phyloP scores from a whole-genome alignment of 306 rosid genomes.

The Crotalaria pallida region DNA sequence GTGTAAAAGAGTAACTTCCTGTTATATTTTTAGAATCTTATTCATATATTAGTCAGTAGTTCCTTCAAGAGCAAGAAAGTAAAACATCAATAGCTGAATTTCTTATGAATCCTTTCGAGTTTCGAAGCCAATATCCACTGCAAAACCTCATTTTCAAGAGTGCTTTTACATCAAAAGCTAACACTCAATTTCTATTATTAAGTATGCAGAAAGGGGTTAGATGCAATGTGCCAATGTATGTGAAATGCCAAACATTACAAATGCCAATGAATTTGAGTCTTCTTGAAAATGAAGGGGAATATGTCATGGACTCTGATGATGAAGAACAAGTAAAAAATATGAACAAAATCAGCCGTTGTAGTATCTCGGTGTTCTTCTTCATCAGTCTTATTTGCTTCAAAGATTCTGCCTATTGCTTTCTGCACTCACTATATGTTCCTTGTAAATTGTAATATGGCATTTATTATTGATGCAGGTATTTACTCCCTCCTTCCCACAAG shows the following conservation, averaged over 20 bases:
- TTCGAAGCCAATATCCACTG: not conserved
- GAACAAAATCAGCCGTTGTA: not conserved
- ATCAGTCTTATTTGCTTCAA: not conserved
- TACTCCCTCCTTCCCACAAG: no score
- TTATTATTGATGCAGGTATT: no score
- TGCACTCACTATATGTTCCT: not conserved
- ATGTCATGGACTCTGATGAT: not conserved
- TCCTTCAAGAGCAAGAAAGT: not conserved
- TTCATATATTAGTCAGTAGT: not conserved
- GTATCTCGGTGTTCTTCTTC: not conserved
- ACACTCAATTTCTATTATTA: not conserved
- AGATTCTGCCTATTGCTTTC: not conserved
- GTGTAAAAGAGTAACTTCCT: not conserved
- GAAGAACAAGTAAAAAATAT: not conserved
- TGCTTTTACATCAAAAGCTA: not conserved
- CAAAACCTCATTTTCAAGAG: not conserved
- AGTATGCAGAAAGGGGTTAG: not conserved
- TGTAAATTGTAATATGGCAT: not conserved
- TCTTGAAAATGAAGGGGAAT: not conserved
- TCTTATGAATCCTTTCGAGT: not conserved
- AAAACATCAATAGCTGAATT: not conserved
- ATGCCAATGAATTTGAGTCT: not conserved
- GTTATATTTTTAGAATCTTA: not conserved
- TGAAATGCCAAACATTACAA: not conserved
- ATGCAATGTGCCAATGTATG: not conserved